Base-by-base conservation (phyloP, 306 rosid species). In the Pterocarpus santalinus region DNA sequence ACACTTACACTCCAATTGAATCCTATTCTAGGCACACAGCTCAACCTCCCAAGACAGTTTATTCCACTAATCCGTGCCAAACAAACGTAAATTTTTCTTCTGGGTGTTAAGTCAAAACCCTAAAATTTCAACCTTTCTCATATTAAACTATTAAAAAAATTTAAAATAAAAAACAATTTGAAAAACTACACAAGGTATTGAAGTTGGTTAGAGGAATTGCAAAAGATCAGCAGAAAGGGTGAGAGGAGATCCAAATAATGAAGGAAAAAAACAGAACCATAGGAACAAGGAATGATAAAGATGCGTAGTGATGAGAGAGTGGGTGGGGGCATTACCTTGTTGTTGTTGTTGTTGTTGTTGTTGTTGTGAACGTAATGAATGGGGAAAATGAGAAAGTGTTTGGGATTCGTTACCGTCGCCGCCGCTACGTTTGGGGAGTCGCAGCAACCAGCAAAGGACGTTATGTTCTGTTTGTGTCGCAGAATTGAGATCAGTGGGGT, bases 201-300 rank as follows among this genome's bases (percentile, higher is more conserved):
- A 22, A 63, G 16, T 10, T 51, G 34, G 39, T 47, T 8, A 28
- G 43, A 43, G 55, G 30, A 80, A 61, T 35, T 16, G 46, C 5
- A 12, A 63, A 1, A 77, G 72, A 77, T 79, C 81, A 10, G 75
- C 9, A 8, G n/a, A 28, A 49, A 43, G 75, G 39, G 11, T 47
- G 61, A 53, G 8, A 67, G 63, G 39, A 82, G 86, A 87, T 87
- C 90, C 75, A 60, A 81, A 71, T 36, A 68, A 80, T 3, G 58
- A 51, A 9, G 32, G 34, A 53, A 32, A 56, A 16, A 17, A 17
- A 60, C 2, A 28, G n/a, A 10, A 34, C 1, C 1, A 33, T 3
- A 5, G 3, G 8, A 58, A 73, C 15, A 53, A 22, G 30, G 22
- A 53, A 53, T 53, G 8, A 12, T 0, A 3, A 44, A 14, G 35